Evolutionary conservation across 1,139 yeast genomes (phyloP).

Genomic region (Blastobotrys capitulatus): DNA sequence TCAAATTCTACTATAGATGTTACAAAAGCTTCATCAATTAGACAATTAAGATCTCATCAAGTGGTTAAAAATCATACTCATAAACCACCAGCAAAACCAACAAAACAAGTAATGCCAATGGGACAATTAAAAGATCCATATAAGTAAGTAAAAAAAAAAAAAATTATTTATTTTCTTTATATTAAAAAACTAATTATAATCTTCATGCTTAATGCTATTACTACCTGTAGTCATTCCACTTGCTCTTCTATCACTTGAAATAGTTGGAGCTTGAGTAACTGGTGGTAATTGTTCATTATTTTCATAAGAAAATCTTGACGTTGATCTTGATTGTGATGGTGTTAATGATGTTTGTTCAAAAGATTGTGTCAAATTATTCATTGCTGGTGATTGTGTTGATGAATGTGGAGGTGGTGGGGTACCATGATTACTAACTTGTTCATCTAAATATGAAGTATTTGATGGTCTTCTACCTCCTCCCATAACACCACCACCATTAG

Average conservation of each 20-base stretch:
- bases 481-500: not conserved
- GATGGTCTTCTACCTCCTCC: constrained; percentile 3
- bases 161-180: not conserved
- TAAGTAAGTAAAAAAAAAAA: constrained; percentile 1
- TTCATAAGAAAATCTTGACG: constrained; percentile 9
- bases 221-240: constrained; percentile 7
- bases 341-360: constrained; percentile 8
- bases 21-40: constrained; percentile 13
- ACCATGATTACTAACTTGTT: not conserved
- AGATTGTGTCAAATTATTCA: constrained; percentile 6
- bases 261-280: not conserved
- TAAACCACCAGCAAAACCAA: constrained; percentile 18
- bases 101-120: constrained; percentile 10
- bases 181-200: not conserved
- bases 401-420: constrained; percentile 1
- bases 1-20: constrained; percentile 13
- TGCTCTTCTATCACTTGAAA: not conserved
- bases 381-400: not conserved
- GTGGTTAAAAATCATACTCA: constrained; percentile 23
- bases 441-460: constrained; percentile 1
- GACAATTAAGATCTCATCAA: constrained; percentile 13
- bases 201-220: constrained; percentile 3
- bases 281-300: not conserved
- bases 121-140: constrained; percentile 17
- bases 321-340: constrained; percentile 2